Percentiles rank a stretch among this genome's conserved stretches.
These are phyloP conservation scores for Ceratocystis alfenasii DNA, from an alignment of 2,329 filamentous ascomycete species.

Conservation along the genomic window DNA sequence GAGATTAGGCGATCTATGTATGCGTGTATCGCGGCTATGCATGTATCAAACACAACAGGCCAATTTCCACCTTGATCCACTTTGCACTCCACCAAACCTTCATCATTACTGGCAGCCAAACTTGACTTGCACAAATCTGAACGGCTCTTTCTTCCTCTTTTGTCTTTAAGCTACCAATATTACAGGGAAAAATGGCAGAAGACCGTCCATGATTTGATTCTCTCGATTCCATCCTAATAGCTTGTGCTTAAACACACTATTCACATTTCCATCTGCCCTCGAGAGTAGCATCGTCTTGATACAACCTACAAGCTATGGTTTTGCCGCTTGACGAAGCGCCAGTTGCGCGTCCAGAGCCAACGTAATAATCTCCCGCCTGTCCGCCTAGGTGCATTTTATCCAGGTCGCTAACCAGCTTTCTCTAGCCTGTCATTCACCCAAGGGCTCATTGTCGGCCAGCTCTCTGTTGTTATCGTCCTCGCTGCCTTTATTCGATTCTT, in stretches of 20 bases:
- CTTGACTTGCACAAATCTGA: background rate
- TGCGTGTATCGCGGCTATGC: conserved; percentile 5
- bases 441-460: conserved; percentile 82
- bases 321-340: conserved; percentile 18
- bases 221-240: background rate
- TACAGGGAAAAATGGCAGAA: conserved; percentile 2
- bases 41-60: background rate
- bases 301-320: conserved; percentile 11
- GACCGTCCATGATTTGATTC: background rate
- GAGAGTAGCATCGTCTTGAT: background rate
- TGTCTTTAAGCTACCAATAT: background rate
- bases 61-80: background rate
- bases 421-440: conserved; percentile 77
- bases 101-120: background rate
- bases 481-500: conserved; percentile 99
- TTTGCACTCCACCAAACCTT: conserved; percentile 1
- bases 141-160: background rate
- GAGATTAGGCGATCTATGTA: background rate
- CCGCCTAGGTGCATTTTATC: background rate
- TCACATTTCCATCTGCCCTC: background rate
- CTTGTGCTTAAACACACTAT: background rate
- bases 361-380: conserved; percentile 30
- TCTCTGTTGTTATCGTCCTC: conserved; percentile 81
- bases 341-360: conserved; percentile 32
- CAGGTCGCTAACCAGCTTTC: conserved; percentile 4